Conservation (phyloP, 2,329 filamentous ascomycete genomes). For the Acarospora socialis region DNA sequence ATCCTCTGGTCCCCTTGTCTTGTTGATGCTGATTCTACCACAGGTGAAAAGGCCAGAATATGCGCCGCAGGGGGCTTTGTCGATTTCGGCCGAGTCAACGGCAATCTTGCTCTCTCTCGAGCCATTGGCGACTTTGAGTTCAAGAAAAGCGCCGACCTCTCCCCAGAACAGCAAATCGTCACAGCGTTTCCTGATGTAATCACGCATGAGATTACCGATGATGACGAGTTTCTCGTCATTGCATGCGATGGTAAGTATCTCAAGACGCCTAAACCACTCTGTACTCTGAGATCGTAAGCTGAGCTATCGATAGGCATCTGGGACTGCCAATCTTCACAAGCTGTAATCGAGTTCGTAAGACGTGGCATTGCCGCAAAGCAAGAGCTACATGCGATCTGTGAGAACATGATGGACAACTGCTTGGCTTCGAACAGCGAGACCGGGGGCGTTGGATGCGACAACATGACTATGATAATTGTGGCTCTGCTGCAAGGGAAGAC, state of each 20-base stretch:
- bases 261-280: slow-evolving; percentile 3
- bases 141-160: slow-evolving; percentile 95
- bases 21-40: slow-evolving; percentile 13
- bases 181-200: slow-evolving; percentile 93
- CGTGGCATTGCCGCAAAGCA: slow-evolving; percentile 95
- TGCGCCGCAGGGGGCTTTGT: slow-evolving; percentile 93
- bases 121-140: slow-evolving; percentile 99
- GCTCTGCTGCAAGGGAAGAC: slow-evolving; percentile 80
- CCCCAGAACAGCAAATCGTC: slow-evolving; percentile 97
- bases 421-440: slow-evolving; percentile 95
- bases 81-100: slow-evolving; percentile 96
- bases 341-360: slow-evolving; percentile 90
- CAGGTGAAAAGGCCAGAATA: slow-evolving; percentile 91
- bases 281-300: slow-evolving; percentile 6
- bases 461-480: slow-evolving; percentile 96
- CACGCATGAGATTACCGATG: slow-evolving; percentile 74
- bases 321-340: slow-evolving; percentile 98
- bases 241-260: slow-evolving; percentile 68
- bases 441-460: slow-evolving; percentile 94
- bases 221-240: slow-evolving; percentile 91
- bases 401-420: slow-evolving; percentile 99
- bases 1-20: not conserved
- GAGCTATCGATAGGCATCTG: slow-evolving; percentile 86
- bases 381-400: slow-evolving; percentile 84
- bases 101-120: slow-evolving; percentile 88